These are phyloP conservation scores for Atkinsonella hypoxylon DNA, from an alignment of 2,329 filamentous ascomycete species.

Conservation along the genomic window DNA sequence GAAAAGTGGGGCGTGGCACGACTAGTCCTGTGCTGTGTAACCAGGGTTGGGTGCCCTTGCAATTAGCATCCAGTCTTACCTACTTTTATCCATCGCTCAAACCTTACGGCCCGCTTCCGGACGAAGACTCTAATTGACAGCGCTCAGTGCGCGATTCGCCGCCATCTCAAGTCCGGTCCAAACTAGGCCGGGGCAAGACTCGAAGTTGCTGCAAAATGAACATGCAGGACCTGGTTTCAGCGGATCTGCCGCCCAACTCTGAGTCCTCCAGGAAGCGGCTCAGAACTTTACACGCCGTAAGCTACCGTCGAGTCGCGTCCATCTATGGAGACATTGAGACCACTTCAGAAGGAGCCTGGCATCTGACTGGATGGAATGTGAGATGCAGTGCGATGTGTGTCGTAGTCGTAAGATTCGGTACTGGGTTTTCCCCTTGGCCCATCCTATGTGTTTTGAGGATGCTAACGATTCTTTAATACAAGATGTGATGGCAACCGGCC, in stretches of 20 bases:
- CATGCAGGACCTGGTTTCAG: conserved; percentile 8
- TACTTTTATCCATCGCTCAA: conserved; percentile 2
- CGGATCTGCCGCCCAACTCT: conserved; percentile 16
- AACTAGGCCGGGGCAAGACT: neutral
- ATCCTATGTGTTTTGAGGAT: neutral
- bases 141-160: neutral
- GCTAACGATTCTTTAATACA: conserved; percentile 1
- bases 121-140: conserved; percentile 9
- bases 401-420: conserved; percentile 35
- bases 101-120: conserved; percentile 21
- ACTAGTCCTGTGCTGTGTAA: neutral
- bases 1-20: too few species aligned
- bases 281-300: conserved; percentile 30
- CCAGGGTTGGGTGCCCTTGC: neutral
- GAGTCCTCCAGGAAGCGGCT: conserved; percentile 27
- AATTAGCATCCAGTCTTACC: neutral
- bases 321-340: neutral
- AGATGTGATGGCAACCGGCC: conserved; percentile 37
- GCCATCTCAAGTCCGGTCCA: neutral
- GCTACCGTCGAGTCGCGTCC: conserved; percentile 6
- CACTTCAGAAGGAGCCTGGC: neutral
- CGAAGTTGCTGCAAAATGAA: conserved; percentile 3
- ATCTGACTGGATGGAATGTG: neutral
- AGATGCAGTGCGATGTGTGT: conserved; percentile 32
- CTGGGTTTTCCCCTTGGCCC: neutral